Conservation (phyloP, 179 eudicot species). For the Camellia oleifera region DNA sequence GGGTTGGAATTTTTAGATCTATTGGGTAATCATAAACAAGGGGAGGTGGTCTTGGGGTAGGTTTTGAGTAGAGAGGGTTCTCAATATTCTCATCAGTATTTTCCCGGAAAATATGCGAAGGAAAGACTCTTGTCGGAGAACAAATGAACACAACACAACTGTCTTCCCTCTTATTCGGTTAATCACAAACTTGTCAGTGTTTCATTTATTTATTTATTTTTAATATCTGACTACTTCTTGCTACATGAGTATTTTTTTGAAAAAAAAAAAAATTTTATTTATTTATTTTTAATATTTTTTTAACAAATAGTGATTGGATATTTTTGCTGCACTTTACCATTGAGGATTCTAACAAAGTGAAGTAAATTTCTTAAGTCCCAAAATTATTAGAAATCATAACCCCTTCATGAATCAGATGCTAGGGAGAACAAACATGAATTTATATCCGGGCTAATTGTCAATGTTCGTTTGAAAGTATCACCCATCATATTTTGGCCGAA, state of each 20-base stretch:
- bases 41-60: conserved; percentile 12
- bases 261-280: too few species aligned
- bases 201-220: neutral
- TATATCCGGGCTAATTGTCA: neutral
- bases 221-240: too few species aligned
- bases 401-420: neutral
- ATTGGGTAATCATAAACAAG: too few species aligned
- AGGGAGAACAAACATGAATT: neutral
- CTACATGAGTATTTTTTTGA: too few species aligned
- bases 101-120: too few species aligned
- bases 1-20: too few species aligned
- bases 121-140: neutral
- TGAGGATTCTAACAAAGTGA: too few species aligned
- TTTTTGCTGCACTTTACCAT: neutral
- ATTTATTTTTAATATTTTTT: neutral
- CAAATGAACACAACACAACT: neutral
- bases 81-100: neutral
- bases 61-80: neutral
- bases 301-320: neutral
- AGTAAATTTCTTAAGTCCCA: neutral
- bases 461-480: neutral
- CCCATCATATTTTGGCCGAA: neutral
- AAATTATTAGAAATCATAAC: neutral
- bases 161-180: neutral
- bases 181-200: neutral